Base-by-base conservation (phyloP, 306 rosid genomes). In the Amphicarpaea edgeworthii region DNA sequence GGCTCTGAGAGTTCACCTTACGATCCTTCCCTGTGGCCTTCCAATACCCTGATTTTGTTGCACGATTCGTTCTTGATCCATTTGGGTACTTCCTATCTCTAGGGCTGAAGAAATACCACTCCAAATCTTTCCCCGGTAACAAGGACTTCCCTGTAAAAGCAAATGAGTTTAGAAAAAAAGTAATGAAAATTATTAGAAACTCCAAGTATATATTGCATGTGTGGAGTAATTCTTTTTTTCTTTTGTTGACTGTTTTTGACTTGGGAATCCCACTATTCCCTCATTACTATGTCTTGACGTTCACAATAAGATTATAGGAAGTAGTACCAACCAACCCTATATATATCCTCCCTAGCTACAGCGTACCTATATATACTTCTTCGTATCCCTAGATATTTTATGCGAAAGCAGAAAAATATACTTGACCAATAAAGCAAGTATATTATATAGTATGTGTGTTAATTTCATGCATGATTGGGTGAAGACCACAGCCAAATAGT, bases 101-200 rank as follows among this genome's bases (percentile, higher is more conserved):
- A 38, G 99, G 96, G 47, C 99, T 92, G 32, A 95, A 95, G 85
- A 95, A 95, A 68, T 95, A 95, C 99, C 99, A 95, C 73, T 95
- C 99, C 30, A 95, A 89, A 88, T 95, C 99, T 81, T 95, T 95
- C 71, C 99, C 96, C 0, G 99, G 99, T 38, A 95, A 77, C 82
- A 95, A 85, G 51, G 99, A 95, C 49, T 90, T 95, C 38, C 98
- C 99, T 95, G 87, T 61, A n/a, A n/a, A n/a, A n/a, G n/a, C n/a
- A 28, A 28, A 28, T 28, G 32, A 28, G 32, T 28, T 28, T 28
- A 28, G 3, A 28, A 28, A 7, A 40, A 14, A 12, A 24, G 30
- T 3, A 70, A 16, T 15, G 32, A 26, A 26, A 41, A 49, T 38
- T 12, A 59, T 45, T n/a, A 51, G 46, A 62, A 78, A 50, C 5